A percentile compares a stretch with the other conserved stretches of the same genome.
Conservation (phyloP, 1,139 yeast species). For the Lodderomyces beijingensis region DNA sequence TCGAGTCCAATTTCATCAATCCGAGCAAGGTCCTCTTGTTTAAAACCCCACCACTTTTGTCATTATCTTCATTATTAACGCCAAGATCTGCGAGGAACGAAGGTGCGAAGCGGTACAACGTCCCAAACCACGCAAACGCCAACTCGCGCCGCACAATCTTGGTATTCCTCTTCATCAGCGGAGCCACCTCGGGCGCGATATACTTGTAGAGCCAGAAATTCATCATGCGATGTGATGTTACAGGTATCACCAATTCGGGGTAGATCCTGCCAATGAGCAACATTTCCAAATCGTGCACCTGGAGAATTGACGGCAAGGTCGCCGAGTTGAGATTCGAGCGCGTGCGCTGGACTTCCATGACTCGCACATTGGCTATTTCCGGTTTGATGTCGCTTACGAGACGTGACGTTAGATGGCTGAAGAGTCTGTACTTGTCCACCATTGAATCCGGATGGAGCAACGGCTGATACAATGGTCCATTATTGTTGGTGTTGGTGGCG, state of each 20-base stretch:
- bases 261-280: constrained; percentile 19
- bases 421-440: constrained; percentile 23
- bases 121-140: constrained; percentile 16
- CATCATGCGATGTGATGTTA: constrained; percentile 34
- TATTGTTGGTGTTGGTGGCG: too few species aligned
- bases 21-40: constrained; percentile 9
- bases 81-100: too few species aligned
- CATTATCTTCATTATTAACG: not conserved
- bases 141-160: constrained; percentile 16
- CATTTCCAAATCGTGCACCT: constrained; percentile 34
- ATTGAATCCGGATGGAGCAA: constrained; percentile 14
- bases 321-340: constrained; percentile 27
- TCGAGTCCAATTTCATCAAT: constrained; percentile 10
- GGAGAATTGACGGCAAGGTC: constrained; percentile 38
- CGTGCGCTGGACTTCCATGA: constrained; percentile 40
- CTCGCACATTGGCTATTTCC: constrained; percentile 17
- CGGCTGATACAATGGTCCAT: constrained; percentile 10
- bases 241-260: constrained; percentile 22
- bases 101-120: constrained; percentile 8
- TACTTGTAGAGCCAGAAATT: constrained; percentile 37
- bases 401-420: constrained; percentile 20
- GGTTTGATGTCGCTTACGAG: constrained; percentile 15
- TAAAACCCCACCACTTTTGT: too few species aligned
- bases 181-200: constrained; percentile 16
- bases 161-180: constrained; percentile 12